Base-by-base conservation (phyloP, 2,329 filamentous ascomycete species). In the Fusarium begoniae region DNA sequence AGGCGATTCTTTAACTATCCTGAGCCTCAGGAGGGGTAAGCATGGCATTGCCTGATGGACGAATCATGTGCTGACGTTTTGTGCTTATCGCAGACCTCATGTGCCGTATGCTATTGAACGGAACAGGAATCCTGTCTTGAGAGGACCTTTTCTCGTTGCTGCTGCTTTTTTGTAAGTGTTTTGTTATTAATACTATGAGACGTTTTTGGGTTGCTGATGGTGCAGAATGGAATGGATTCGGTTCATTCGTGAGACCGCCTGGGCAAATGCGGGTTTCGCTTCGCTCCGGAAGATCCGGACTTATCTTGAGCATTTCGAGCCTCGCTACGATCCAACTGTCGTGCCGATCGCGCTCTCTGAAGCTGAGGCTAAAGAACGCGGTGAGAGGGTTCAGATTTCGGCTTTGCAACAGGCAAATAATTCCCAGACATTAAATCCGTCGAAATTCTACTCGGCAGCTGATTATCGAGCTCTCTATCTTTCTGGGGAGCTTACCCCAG, bases 251-350 rank as follows among this genome's bases (percentile, higher is more conserved):
- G 73, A 75, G 32, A 66, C 37, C 1, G 77, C 74, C 2, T 93
- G 90, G 90, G 82, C 82, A 44, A 91, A 91, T 80, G 90, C 90
- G 26, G 90, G 90, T 44, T 93, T 94, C 77, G 83, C 82, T 53
- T 81, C 83, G 9, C 83, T 94, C 45, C 88, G 89, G 53, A 83
- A 87, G 41, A 86, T 90, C 64, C 83, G 84, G 30, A 81, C 86
- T 26, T 83, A 80, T 22, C 80, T 94, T 37, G 83, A 89, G 54
- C 82, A 88, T 57, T 88, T 81, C 55, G 85, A 85, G 70, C 85
- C 85, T 5, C 81, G 84, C 51, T 87, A 84, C 69, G 85, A 87
- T 32, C 86, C 86, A 1, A 83, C 84, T 6, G 80, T 88, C 9
- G 77, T 87, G 2, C 86, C 86, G 9, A 69, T 82, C 20, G 76